Conservation (phyloP, 805 yeast species). For the Lachancea quebecensis region DNA sequence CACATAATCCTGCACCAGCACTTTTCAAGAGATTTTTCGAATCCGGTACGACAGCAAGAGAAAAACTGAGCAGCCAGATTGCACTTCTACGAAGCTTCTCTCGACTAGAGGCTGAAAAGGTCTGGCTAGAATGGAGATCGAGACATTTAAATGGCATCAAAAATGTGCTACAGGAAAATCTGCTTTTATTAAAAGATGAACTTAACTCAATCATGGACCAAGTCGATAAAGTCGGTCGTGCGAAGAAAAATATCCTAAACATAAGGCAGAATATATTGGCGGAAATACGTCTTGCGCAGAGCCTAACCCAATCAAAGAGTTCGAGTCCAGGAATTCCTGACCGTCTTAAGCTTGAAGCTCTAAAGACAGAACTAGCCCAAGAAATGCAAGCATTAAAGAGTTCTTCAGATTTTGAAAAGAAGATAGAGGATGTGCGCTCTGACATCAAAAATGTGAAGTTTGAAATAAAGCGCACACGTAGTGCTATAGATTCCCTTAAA, state of each 20-base stretch:
- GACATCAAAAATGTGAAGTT: not conserved
- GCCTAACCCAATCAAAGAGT: conserved; percentile 9
- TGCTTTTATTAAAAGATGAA: conserved; percentile 20
- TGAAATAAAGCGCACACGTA: conserved; percentile 7
- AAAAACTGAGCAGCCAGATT: conserved; percentile 41
- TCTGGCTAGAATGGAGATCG: conserved; percentile 60
- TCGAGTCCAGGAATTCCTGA: not conserved
- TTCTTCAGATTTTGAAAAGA: not conserved
- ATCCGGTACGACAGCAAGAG: conserved; percentile 34
- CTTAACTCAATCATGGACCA: conserved; percentile 14
- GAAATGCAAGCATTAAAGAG: conserved; percentile 3
- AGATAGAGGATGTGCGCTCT: not conserved
- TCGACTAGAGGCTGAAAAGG: conserved; percentile 44
- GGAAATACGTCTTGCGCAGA: conserved; percentile 19
- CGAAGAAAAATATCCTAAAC: conserved; percentile 10
- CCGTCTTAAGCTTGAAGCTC: conserved; percentile 5
- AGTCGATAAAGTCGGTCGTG: conserved; percentile 9
- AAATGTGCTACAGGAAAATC: conserved; percentile 25
- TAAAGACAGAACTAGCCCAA: conserved; percentile 6
- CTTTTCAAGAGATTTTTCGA: conserved; percentile 44
- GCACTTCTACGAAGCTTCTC: conserved; percentile 45
- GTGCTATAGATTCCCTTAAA: conserved; percentile 9
- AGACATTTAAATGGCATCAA: conserved; percentile 44
- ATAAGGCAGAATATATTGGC: conserved; percentile 15
- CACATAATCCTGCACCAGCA: conserved; percentile 40